Evolutionary conservation across 345 rosid species (phyloP).

Genomic region (Erucastrum elatum): DNA sequence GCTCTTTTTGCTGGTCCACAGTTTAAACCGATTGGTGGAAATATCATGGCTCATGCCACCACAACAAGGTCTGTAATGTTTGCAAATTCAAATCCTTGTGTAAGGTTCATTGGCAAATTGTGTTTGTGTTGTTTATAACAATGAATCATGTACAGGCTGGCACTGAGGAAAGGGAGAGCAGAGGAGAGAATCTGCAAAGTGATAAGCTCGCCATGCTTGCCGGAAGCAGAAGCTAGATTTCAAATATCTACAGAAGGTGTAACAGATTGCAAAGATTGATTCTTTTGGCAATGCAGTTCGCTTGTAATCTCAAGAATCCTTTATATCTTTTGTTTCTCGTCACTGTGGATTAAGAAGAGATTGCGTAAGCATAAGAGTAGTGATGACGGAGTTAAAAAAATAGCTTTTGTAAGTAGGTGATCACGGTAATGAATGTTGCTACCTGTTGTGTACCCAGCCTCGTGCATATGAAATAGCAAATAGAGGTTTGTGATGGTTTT

Average conservation of each 20-base stretch:
- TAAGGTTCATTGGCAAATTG: background rate
- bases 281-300: background rate
- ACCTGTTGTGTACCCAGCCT: constrained; percentile 2
- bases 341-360: background rate
- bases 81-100: background rate
- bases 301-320: constrained; percentile 17
- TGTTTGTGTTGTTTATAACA: background rate
- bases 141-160: constrained; percentile 50
- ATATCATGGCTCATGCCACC: constrained; percentile 98
- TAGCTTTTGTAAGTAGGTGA: constrained; percentile 26
- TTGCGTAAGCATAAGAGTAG: constrained; percentile 18
- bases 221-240: constrained; percentile 93
- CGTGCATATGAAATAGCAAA: background rate
- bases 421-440: constrained; percentile 15
- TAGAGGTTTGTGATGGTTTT: background rate
- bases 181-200: constrained; percentile 97
- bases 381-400: background rate
- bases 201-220: constrained; percentile 91
- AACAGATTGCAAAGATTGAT: constrained; percentile 78
- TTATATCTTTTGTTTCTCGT: background rate
- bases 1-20: constrained; percentile 98
- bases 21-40: constrained; percentile 93
- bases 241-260: constrained; percentile 88
- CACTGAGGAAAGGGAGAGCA: constrained; percentile 90
- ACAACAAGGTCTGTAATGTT: constrained; percentile 70